Evolutionary conservation across 805 yeast genomes (phyloP), one percentile per base, ranked within the genome.

Genomic region (Starmerella scarabaei): DNA sequence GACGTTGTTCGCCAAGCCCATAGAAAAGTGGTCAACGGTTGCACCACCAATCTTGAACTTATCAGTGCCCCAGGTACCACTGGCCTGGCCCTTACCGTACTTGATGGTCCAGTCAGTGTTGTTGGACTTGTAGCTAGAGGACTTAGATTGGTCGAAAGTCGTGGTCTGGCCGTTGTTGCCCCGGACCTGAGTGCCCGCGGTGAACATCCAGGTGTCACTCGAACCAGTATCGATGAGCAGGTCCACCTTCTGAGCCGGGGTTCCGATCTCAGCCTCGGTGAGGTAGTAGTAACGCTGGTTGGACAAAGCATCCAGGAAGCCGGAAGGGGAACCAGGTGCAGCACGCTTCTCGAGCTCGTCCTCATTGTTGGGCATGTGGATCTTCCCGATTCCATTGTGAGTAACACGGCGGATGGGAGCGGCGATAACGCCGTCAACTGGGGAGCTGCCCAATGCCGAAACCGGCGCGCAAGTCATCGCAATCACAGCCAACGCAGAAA

Each of bases 211-310:
- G 18, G 80, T 59, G 55, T 80, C 88, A 0, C 81, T 69, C 0
- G 85, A 77, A 2, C 88, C 91, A 1, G 86, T 80, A 52, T 80
- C 91, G n/a, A 80, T 54, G 29, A 76, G 55, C 8, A 78, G 73
- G 8, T 63, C 63, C 5, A 78, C 62, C n/a, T 61, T 56, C 50
- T 77, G 78, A 1, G 63, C 53, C 1, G 76, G 69, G 0, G 81
- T 70, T 3, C 91, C 88, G 17, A 80, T 47, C 16, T 54, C 45
- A 4, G 59, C 59, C 24, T 55, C 52, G 12, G 65, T 53, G 12
- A 58, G 48, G 42, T 61, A 61, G 46, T 43, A 61, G 47, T 48
- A 58, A 41, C 56, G 54, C 41, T 58, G 53, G 47, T 60, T 61
- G 17, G 54, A 53, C 11, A 61, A 48, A 4, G 45, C 40, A 19